These are phyloP conservation scores for thale cress (Arabidopsis thaliana) DNA, from an alignment of 345 rosid species.

Conservation along the genomic window TAIR10.1 NC_003075.7:10797501-10798000, in stretches of 20 bases:
- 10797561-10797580: not conserved
- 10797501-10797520: not conserved
- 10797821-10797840: not conserved
- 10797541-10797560: not conserved
- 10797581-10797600: not conserved
- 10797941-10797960: no score
- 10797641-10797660: not conserved
- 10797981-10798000: no score
- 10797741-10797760: not conserved
- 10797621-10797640: not conserved
- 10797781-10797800: not conserved
- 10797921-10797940: no score
- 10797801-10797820: not conserved
- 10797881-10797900: no score
- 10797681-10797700: not conserved
- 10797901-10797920: no score
- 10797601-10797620: not conserved
- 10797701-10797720: not conserved
- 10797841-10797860: not conserved
- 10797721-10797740: not conserved
- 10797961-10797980: no score
- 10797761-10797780: not conserved
- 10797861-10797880: not conserved
- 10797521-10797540: not conserved
- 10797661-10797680: not conserved